phyloP scores from a whole-genome alignment of 805 yeast genomes.

The Kluyveromyces lactis region DNA sequence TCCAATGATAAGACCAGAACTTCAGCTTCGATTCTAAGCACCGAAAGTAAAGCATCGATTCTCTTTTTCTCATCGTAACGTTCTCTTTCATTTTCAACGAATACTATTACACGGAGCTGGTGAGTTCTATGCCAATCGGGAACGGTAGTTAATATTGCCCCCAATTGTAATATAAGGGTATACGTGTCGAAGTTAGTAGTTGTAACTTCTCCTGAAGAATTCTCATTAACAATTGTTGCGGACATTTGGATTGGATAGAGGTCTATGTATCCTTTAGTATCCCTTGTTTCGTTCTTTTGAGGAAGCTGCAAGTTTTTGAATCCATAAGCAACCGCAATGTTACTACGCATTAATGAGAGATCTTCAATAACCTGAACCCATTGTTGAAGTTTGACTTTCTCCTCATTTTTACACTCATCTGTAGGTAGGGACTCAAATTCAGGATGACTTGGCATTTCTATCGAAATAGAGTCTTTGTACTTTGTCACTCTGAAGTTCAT shows the following conservation, averaged over 20 bases:
- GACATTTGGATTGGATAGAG: conserved; percentile 97
- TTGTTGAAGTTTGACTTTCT: conserved; percentile 58
- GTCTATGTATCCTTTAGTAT: conserved; percentile 57
- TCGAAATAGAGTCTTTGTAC: conserved; percentile 4
- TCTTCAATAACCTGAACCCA: conserved; percentile 95
- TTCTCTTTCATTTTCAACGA: conserved; percentile 73
- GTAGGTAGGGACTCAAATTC: conserved; percentile 48
- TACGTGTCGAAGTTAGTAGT: conserved; percentile 95
- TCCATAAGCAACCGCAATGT: conserved; percentile 90
- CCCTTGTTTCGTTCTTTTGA: conserved; percentile 23
- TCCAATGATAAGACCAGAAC: conserved; percentile 64
- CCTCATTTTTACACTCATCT: conserved; percentile 65
- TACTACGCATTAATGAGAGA: conserved; percentile 75
- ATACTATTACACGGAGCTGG: conserved; percentile 70
- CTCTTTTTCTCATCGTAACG: conserved; percentile 61
- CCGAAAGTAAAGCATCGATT: conserved; percentile 53
- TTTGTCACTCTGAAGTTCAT: conserved; percentile 3
- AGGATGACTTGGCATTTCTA: conserved; percentile 3
- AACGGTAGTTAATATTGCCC: conserved; percentile 87
- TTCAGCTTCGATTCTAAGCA: conserved; percentile 78
- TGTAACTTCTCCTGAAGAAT: conserved; percentile 40
- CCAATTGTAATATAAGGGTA: conserved; percentile 85
- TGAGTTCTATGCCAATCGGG: conserved; percentile 85
- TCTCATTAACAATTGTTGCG: conserved; percentile 44
- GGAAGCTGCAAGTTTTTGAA: conserved; percentile 68